Conservation (phyloP, 1,284 basidiomycete genomes). For the Ustilago esculenta region DNA sequence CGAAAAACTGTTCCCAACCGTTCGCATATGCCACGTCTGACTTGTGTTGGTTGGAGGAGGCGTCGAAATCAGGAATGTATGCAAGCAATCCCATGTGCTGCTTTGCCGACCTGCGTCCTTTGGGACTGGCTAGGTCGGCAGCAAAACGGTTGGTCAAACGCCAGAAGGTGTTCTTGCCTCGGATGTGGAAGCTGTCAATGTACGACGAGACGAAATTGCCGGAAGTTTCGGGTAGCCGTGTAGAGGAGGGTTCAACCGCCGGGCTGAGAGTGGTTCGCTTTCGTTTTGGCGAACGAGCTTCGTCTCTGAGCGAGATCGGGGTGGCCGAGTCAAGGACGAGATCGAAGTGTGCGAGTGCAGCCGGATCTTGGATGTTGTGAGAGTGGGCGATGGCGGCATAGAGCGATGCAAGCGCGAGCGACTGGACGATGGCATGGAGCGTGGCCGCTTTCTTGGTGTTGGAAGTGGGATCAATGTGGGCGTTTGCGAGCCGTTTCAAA, state of each 20-base stretch:
- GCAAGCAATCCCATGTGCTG: conserved; percentile 18
- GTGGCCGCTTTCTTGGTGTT: conserved; percentile 15
- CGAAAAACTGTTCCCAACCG: conserved; percentile 40
- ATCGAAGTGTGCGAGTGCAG: background rate
- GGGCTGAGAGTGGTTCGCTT: background rate
- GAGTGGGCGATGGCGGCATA: conserved; percentile 12
- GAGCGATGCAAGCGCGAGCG: conserved; percentile 15
- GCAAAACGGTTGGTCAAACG: conserved; percentile 6
- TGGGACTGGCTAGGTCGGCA: background rate
- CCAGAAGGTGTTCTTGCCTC: conserved; percentile 2
- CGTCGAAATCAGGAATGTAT: conserved; percentile 34
- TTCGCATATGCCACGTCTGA: conserved; percentile 3
- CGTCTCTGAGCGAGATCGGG: conserved; percentile 23
- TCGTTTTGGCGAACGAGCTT: too few relatives aligned
- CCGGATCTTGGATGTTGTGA: background rate
- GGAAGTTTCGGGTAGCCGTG: conserved; percentile 3
- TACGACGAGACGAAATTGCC: conserved; percentile 32
- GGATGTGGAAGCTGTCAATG: background rate
- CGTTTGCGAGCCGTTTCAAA: conserved; percentile 10
- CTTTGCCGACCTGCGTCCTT: background rate
- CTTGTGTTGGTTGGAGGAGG: background rate
- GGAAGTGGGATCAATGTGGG: conserved; percentile 1
- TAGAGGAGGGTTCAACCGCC: background rate
- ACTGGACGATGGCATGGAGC: conserved; percentile 27
- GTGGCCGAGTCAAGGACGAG: conserved; percentile 9